Base-by-base conservation (phyloP, 495 filamentous ascomycete species). In the Talaromyces borbonicus region DNA sequence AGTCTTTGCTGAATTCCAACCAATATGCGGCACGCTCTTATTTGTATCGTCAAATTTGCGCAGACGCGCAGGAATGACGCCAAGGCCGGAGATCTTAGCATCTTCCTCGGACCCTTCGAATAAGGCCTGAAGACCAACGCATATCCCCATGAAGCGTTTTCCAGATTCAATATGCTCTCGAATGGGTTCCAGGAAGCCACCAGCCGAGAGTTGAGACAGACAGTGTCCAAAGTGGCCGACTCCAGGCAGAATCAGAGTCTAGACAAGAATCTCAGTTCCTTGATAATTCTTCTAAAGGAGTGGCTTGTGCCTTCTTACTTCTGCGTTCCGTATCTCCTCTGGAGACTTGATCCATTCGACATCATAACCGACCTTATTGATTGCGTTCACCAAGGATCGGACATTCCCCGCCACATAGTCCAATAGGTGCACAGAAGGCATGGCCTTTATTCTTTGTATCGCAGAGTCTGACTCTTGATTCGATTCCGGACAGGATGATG, bases 141-240 rank as follows among this genome's bases (percentile, higher is more conserved):
- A 98, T 43, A 98, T 95, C 4, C 87, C 92, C 84, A 98, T 90
- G 59, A 98, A 98, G 2, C 88, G 90, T 59, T 95, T 96, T 6
- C 87, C 89, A 8, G 83, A 75, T 29, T 80, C 72, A 52, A 97
- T 86, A 65, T 94, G 87, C 46, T 77, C 66, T 52, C 72, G 78
- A 29, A 97, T 79, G 3, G 89, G 84, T 45, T 83, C 80, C 37
- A 88, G 61, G 62, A 87, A 97, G 43, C 85, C 87, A 23, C 87
- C 84, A 15, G 74, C 69, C 8, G 81, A 70, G 43, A 97, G 77
- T 56, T 92, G 85, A 22, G 79, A 78, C 49, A 96, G 77, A 59
- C 92, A 98, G 69, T 97, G 87, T 41, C 93, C 93, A 55, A 96
- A 98, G 65, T 97, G 90, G 37, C 92, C 92, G 41, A 98, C 92